phyloP scores from a whole-genome alignment of 371 early-diverging fungal genomes.

The Chytridium lagenaria region DNA sequence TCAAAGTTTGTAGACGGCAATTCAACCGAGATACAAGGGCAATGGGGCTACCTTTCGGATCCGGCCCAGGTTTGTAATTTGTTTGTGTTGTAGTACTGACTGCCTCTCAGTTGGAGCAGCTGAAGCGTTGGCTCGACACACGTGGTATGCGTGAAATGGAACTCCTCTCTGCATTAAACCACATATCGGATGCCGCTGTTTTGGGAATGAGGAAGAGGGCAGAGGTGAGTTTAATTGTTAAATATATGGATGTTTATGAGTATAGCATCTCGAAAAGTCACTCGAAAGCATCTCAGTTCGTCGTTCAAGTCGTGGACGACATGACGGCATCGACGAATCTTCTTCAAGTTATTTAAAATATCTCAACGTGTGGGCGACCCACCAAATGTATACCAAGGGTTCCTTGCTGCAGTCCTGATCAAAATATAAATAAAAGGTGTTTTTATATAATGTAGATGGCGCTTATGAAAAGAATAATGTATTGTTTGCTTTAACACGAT shows the following conservation, averaged over 20 bases:
- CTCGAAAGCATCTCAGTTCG: background rate
- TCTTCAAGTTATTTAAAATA: background rate
- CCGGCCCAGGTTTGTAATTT: conserved; percentile 21
- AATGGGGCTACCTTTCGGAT: conserved; percentile 37
- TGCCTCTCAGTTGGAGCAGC: conserved; percentile 59
- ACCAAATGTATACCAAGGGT: background rate
- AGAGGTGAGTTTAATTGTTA: conserved; percentile 18
- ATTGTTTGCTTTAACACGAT: background rate
- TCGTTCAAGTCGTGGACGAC: background rate
- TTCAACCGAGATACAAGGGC: conserved; percentile 6
- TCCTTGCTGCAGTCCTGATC: background rate
- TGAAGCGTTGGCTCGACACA: conserved; percentile 77
- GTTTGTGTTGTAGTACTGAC: background rate
- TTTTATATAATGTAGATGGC: no score
- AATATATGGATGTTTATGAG: background rate
- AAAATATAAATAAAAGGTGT: no score
- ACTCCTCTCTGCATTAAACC: conserved; percentile 29
- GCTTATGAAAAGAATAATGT: no score
- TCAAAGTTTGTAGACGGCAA: conserved; percentile 15
- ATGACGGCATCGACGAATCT: background rate
- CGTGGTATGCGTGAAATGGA: conserved; percentile 75
- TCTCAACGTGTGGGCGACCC: background rate
- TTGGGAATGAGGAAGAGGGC: conserved; percentile 40
- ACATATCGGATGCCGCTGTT: conserved; percentile 29
- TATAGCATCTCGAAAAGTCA: background rate